These are phyloP conservation scores for Nemania sp. DNA, from an alignment of 2,329 filamentous ascomycete genomes.

Conservation along the genomic window DNA sequence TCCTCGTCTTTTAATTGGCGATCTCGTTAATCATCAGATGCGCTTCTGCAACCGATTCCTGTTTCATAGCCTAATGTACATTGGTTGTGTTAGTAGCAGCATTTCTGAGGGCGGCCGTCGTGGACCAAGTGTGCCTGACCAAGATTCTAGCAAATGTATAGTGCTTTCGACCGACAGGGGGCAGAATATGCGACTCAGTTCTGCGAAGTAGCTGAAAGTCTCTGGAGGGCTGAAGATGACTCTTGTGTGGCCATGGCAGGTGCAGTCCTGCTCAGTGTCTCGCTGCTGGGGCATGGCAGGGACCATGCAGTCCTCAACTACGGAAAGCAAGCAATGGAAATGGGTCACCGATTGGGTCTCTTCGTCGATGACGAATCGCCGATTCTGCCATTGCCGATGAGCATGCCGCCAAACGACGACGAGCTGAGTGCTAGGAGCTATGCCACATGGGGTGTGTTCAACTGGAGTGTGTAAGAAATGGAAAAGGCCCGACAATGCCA, in stretches of 20 bases:
- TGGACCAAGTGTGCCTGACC: neutral
- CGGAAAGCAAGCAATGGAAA: slow-evolving; percentile 36
- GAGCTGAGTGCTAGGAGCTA: slow-evolving; percentile 18
- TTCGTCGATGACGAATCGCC: slow-evolving; percentile 29
- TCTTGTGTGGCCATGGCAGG: slow-evolving; percentile 40
- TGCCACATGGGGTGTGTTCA: slow-evolving; percentile 45
- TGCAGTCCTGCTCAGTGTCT: slow-evolving; percentile 42
- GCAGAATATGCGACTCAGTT: slow-evolving; percentile 31
- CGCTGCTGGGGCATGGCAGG: slow-evolving; percentile 42
- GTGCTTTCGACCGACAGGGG: slow-evolving; percentile 35
- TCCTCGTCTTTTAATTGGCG: slow-evolving; percentile 41
- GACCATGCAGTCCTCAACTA: slow-evolving; percentile 43
- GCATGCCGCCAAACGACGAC: neutral
- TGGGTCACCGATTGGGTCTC: slow-evolving; percentile 41
- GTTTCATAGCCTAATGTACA: slow-evolving; percentile 43
- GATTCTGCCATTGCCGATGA: neutral
- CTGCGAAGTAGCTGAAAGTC: slow-evolving; percentile 35
- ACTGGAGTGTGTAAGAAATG: slow-evolving; percentile 48
- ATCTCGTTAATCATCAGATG: slow-evolving; percentile 35
- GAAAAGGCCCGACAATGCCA: too few relatives aligned
- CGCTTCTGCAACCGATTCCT: slow-evolving; percentile 43
- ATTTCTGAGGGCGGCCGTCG: too few relatives aligned
- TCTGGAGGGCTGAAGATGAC: slow-evolving; percentile 34
- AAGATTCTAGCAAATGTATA: slow-evolving; percentile 43
- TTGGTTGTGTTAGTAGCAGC: slow-evolving; percentile 45